phyloP scores from a whole-genome alignment of 371 early-diverging fungal genomes.

The Mortierella sp. region DNA sequence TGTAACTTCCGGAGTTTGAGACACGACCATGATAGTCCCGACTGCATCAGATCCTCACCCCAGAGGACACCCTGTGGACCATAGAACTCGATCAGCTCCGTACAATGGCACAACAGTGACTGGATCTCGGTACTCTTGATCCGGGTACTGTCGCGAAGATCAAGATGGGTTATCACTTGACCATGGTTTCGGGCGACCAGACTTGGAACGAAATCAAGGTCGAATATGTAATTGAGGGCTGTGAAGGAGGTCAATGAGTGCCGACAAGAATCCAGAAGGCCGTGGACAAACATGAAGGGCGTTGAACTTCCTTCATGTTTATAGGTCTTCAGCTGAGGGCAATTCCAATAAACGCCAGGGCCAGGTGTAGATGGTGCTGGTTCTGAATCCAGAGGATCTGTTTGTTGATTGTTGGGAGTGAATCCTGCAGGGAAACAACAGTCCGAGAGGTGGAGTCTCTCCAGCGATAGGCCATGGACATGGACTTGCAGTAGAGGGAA shows the following conservation, averaged over 20 bases:
- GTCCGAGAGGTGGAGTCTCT: constrained; percentile 4
- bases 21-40: constrained; percentile 15
- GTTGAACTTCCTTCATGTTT: constrained; percentile 2
- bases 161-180: constrained; percentile 7
- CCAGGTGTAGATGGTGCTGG: background rate
- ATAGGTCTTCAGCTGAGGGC: constrained; percentile 18
- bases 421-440: constrained; percentile 11
- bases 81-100: constrained; percentile 21
- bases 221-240: constrained; percentile 5
- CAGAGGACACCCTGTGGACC: constrained; percentile 29
- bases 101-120: constrained; percentile 16
- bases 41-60: constrained; percentile 27
- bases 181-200: constrained; percentile 5
- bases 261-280: constrained; percentile 15
- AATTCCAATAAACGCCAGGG: constrained; percentile 19
- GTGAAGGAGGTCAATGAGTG: constrained; percentile 1
- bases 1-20: constrained; percentile 10
- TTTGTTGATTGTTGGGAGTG: background rate
- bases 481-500: constrained; percentile 1
- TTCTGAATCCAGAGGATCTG: background rate
- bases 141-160: constrained; percentile 13
- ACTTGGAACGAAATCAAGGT: constrained; percentile 1
- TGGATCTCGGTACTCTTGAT: constrained; percentile 24
- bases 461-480: constrained; percentile 15
- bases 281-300: constrained; percentile 2